phyloP scores from a whole-genome alignment of 2,329 filamentous ascomycete species.

The Didymella keratinophila region DNA sequence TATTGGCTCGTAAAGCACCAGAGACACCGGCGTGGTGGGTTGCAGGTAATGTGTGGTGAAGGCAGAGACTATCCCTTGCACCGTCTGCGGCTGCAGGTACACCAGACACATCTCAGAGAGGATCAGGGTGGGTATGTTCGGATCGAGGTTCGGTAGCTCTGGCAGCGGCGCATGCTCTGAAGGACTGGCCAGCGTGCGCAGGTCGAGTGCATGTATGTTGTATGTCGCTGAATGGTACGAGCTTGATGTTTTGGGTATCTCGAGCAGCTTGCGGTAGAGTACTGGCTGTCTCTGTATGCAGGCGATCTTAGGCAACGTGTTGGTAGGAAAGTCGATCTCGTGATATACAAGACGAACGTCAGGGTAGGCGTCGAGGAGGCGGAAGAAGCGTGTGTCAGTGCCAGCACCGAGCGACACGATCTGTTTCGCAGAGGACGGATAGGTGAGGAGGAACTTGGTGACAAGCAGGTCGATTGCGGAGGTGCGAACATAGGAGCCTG shows the following conservation, averaged over 20 bases:
- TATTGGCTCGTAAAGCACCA: conserved; percentile 90
- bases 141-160: conserved; percentile 57
- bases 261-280: conserved; percentile 39
- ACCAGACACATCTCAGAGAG: conserved; percentile 96
- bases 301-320: conserved; percentile 71
- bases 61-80: conserved; percentile 66
- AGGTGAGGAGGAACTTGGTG: conserved; percentile 69
- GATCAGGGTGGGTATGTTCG: conserved; percentile 76
- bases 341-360: conserved; percentile 73
- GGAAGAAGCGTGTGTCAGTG: conserved; percentile 88
- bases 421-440: conserved; percentile 63
- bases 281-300: conserved; percentile 47
- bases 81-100: conserved; percentile 75
- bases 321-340: conserved; percentile 86
- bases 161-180: conserved; percentile 30
- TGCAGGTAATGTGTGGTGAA: conserved; percentile 49
- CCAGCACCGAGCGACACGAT: conserved; percentile 93
- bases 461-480: conserved; percentile 82
- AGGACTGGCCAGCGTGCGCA: conserved; percentile 64
- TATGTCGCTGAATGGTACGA: conserved; percentile 60
- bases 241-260: conserved; percentile 38
- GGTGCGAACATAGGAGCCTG: conserved; percentile 93
- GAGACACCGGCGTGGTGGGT: conserved; percentile 59
- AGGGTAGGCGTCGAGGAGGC: conserved; percentile 65
- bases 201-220: conserved; percentile 68